These are phyloP conservation scores for Phytopythium chamaehyphon DNA, from an alignment of 352 stramenopile genomes.

Conservation along the genomic window DNA sequence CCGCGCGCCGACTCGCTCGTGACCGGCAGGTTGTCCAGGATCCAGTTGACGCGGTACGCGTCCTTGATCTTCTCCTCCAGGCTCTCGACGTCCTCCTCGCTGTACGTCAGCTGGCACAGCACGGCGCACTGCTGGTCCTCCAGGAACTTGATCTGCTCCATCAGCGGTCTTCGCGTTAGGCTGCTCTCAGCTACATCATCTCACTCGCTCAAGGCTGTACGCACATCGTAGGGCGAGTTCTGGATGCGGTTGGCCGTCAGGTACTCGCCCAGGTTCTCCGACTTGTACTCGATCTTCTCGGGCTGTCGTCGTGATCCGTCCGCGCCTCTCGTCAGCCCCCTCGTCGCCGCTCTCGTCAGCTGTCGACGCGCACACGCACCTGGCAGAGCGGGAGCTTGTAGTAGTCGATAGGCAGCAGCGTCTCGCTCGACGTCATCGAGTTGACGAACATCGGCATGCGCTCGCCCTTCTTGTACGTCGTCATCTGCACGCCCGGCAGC, in stretches of 20 bases:
- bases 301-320: slow-evolving; percentile 29
- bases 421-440: slow-evolving; percentile 94
- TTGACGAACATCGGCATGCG: slow-evolving; percentile 91
- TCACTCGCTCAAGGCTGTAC: neutral
- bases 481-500: slow-evolving; percentile 86
- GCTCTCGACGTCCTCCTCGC: slow-evolving; percentile 90
- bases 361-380: slow-evolving; percentile 19
- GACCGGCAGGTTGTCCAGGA: slow-evolving; percentile 98
- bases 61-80: slow-evolving; percentile 94
- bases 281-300: slow-evolving; percentile 92
- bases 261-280: slow-evolving; percentile 99
- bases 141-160: slow-evolving; percentile 80
- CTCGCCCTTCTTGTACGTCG: slow-evolving; percentile 84
- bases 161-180: too few species aligned
- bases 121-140: slow-evolving; percentile 68
- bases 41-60: slow-evolving; percentile 98
- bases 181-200: too few species aligned
- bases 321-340: neutral
- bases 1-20: slow-evolving; percentile 67
- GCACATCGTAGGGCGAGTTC: slow-evolving; percentile 94
- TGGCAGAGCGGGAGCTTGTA: slow-evolving; percentile 97
- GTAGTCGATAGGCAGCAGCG: slow-evolving; percentile 96
- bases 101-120: slow-evolving; percentile 82
- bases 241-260: slow-evolving; percentile 98
- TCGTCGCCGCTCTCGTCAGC: neutral